Evolutionary conservation across 1,139 yeast genomes (phyloP).

Genomic region (Tardiomyces depauwii): DNA sequence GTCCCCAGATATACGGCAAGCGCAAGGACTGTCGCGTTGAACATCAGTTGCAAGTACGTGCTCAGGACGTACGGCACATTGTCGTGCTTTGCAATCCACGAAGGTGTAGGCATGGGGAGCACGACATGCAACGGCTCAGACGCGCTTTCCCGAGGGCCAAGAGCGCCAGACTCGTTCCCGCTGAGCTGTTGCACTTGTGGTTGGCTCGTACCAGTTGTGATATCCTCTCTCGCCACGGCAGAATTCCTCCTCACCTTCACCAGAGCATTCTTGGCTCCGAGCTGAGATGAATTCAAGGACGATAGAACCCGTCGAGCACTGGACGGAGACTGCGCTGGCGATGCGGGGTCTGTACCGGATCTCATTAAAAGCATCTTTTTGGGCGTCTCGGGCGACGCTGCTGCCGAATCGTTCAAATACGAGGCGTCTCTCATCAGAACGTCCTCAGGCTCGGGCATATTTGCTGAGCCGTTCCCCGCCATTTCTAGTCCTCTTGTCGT

Average conservation of each 20-base stretch:
- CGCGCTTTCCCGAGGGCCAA: neutral
- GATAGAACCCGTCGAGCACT: neutral
- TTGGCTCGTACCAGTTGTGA: too few relatives aligned
- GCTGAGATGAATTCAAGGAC: neutral
- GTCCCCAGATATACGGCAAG: constrained; percentile 42
- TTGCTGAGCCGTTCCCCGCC: too few relatives aligned
- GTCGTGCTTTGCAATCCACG: constrained; percentile 29
- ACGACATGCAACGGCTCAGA: neutral
- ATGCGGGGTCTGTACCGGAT: neutral
- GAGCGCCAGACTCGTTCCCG: too few relatives aligned
- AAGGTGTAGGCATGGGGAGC: constrained; percentile 11
- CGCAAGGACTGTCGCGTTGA: constrained; percentile 47
- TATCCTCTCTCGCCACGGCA: neutral
- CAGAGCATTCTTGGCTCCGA: neutral
- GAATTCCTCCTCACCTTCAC: neutral
- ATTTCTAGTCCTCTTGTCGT: too few relatives aligned
- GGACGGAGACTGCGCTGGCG: neutral
- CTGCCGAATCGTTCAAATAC: too few relatives aligned
- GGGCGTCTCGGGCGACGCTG: too few relatives aligned
- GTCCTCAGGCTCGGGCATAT: neutral
- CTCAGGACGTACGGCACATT: constrained; percentile 57
- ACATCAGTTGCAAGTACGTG: constrained; percentile 55
- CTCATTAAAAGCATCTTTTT: too few relatives aligned
- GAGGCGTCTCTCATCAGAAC: neutral
- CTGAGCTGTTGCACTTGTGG: neutral